Evolutionary conservation across 352 stramenopile species (phyloP).

Genomic region (Elongisporangium undulatum): DNA sequence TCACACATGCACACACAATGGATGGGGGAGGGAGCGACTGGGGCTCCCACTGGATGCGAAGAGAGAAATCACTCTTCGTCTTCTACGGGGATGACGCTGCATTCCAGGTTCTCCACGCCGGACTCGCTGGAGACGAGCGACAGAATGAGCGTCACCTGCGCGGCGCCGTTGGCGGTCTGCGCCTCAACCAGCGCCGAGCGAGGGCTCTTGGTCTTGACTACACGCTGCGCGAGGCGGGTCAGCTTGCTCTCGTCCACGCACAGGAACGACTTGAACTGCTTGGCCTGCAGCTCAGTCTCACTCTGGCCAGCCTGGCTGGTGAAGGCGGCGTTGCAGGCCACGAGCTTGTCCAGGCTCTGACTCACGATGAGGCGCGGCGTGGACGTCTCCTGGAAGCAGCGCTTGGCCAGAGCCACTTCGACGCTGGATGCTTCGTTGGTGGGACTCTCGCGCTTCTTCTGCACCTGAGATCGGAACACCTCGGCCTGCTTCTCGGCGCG

Average conservation of each 20-base stretch:
- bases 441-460: neutral
- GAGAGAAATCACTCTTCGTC: neutral
- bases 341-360: neutral
- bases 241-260: neutral
- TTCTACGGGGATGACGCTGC: neutral
- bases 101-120: neutral
- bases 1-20: neutral
- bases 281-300: neutral
- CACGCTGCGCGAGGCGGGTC: neutral
- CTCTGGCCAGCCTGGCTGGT: neutral
- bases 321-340: neutral
- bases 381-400: neutral
- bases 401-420: neutral
- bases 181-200: neutral
- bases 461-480: neutral
- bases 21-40: neutral
- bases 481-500: constrained; percentile 49
- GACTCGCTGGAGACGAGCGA: neutral
- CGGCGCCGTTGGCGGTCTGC: neutral
- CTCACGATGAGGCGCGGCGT: neutral
- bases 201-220: neutral
- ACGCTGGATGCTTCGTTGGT: neutral
- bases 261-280: neutral
- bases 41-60: neutral
- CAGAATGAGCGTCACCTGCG: neutral